phyloP scores from a whole-genome alignment of 2,329 filamentous ascomycete genomes.

The Xylaria digitata region DNA sequence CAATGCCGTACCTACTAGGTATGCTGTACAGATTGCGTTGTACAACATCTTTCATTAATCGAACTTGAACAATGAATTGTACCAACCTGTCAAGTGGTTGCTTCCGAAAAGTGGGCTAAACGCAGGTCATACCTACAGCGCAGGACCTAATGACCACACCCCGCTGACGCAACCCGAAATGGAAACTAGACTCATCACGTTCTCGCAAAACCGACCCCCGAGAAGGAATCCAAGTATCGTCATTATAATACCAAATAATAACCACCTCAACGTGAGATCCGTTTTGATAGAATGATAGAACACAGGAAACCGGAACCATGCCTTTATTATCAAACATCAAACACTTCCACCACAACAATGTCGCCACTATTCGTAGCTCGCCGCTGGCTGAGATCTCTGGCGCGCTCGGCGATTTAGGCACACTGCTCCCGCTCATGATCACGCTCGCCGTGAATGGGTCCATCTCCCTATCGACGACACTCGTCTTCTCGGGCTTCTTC shows the following conservation, averaged over 20 bases:
- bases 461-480: constrained; percentile 83
- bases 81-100: not conserved
- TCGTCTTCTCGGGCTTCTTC: constrained; percentile 88
- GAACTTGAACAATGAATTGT: too few relatives aligned
- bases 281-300: constrained; percentile 2
- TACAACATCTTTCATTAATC: not conserved
- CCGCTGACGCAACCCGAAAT: not conserved
- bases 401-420: constrained; percentile 80
- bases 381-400: constrained; percentile 83
- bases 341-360: constrained; percentile 59
- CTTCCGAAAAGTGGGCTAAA: constrained; percentile 1
- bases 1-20: too few relatives aligned
- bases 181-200: not conserved
- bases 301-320: constrained; percentile 36
- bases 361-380: constrained; percentile 58
- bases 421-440: constrained; percentile 79
- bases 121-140: not conserved
- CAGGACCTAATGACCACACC: not conserved
- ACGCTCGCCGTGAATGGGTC: constrained; percentile 82
- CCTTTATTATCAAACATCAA: constrained; percentile 47
- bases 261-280: constrained; percentile 13
- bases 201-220: too few relatives aligned
- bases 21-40: constrained; percentile 2
- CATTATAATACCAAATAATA: not conserved
- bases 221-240: not conserved